These are phyloP conservation scores for Ophiostoma ips DNA, from an alignment of 2,329 filamentous ascomycete genomes.

Conservation along the genomic window DNA sequence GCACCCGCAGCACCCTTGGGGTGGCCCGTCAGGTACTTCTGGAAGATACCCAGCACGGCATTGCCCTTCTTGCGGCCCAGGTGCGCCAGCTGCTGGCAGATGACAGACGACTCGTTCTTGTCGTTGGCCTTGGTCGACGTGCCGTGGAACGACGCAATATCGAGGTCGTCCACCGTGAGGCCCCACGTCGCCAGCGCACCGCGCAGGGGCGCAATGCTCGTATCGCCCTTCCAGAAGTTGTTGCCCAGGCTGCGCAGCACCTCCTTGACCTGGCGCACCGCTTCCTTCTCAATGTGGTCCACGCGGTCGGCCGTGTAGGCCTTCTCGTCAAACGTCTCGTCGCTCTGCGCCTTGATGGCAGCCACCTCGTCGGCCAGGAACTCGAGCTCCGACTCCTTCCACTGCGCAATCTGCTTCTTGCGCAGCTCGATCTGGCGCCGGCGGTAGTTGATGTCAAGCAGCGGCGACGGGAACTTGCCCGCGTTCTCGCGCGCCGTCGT, in stretches of 20 bases:
- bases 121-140: constrained; percentile 98
- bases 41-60: constrained; percentile 91
- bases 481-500: constrained; percentile 85
- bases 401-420: constrained; percentile 86
- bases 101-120: constrained; percentile 97
- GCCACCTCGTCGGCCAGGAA: constrained; percentile 86
- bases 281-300: constrained; percentile 76
- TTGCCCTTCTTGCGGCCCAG: constrained; percentile 95
- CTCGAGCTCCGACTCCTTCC: constrained; percentile 89
- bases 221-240: constrained; percentile 96
- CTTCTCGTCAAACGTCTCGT: constrained; percentile 58
- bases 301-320: constrained; percentile 80
- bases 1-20: constrained; percentile 98
- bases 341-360: constrained; percentile 71
- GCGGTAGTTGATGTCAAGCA: constrained; percentile 95
- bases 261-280: constrained; percentile 81
- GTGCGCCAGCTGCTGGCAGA: constrained; percentile 91
- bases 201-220: constrained; percentile 85
- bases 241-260: constrained; percentile 87
- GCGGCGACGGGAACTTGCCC: constrained; percentile 84
- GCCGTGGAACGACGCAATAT: constrained; percentile 94
- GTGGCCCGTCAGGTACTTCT: constrained; percentile 97
- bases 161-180: constrained; percentile 89
- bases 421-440: constrained; percentile 88
- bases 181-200: constrained; percentile 96